Conservation (phyloP, 1,284 basidiomycete genomes). For the Ustilago sp. region DNA sequence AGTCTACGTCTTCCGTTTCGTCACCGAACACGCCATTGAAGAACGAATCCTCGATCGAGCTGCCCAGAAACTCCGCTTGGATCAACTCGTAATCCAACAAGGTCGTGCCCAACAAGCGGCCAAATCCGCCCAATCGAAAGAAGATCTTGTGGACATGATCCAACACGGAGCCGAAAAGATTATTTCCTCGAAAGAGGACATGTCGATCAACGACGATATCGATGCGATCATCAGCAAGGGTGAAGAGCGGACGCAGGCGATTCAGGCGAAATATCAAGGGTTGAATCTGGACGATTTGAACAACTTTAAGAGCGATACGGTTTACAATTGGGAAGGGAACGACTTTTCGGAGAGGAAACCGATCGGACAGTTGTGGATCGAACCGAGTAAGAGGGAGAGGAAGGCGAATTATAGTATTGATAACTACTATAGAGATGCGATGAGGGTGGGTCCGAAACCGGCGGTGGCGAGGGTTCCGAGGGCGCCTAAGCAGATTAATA, state of each 20-base stretch:
- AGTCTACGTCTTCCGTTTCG: conserved; percentile 97
- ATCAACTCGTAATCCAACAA: conserved; percentile 98
- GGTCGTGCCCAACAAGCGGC: conserved; percentile 76
- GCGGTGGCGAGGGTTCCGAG: conserved; percentile 85
- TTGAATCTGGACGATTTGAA: conserved; percentile 94
- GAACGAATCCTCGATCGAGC: conserved; percentile 97
- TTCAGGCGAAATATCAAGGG: conserved; percentile 92
- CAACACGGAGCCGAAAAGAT: conserved; percentile 97
- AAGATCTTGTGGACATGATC: conserved; percentile 97
- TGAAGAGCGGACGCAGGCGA: conserved; percentile 88
- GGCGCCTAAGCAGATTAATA: conserved; percentile 89
- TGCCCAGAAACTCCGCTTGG: conserved; percentile 92
- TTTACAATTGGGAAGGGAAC: conserved; percentile 90
- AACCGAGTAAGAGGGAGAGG: conserved; percentile 93
- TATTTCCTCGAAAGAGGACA: conserved; percentile 77
- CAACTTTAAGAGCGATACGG: conserved; percentile 93
- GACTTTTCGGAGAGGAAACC: conserved; percentile 80
- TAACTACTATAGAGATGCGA: conserved; percentile 84
- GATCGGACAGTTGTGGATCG: conserved; percentile 77
- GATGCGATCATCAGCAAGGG: conserved; percentile 83
- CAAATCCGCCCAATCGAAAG: conserved; percentile 87
- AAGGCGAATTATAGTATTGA: conserved; percentile 90
- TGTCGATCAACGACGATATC: conserved; percentile 90
- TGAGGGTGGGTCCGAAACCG: conserved; percentile 77
- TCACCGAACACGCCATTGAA: conserved; percentile 95